Evolutionary conservation across 768 basidiomycete genomes (phyloP).

Genomic region (Leccinum sublutescens): DNA sequence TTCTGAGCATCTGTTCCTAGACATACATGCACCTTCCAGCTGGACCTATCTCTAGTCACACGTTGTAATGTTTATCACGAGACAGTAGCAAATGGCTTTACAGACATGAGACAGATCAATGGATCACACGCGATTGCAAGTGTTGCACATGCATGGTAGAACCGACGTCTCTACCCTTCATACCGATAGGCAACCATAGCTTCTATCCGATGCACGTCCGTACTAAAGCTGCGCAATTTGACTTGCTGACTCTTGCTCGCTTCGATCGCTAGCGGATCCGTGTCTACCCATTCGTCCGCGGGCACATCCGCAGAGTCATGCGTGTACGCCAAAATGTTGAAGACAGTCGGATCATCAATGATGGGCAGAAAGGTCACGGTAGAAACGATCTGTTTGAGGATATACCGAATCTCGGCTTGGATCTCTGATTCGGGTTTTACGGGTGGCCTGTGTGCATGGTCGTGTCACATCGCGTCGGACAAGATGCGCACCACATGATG

Average conservation of each 20-base stretch:
- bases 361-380: conserved; percentile 96
- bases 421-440: conserved; percentile 85
- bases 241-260: conserved; percentile 91
- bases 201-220: conserved; percentile 96
- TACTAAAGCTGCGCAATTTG: conserved; percentile 94
- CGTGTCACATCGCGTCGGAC: conserved; percentile 68
- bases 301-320: conserved; percentile 90
- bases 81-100: background rate
- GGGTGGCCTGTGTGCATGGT: conserved; percentile 37
- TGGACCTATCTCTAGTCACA: conserved; percentile 1
- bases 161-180: conserved; percentile 53
- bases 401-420: conserved; percentile 95
- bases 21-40: background rate
- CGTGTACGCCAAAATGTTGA: conserved; percentile 97
- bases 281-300: conserved; percentile 93
- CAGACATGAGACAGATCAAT: conserved; percentile 1
- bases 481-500: conserved; percentile 30
- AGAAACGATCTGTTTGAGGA: conserved; percentile 97
- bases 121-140: background rate
- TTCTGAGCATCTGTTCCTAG: background rate
- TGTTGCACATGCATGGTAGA: background rate
- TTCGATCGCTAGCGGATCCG: conserved; percentile 89
- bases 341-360: conserved; percentile 91
- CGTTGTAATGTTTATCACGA: background rate
- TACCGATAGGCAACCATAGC: conserved; percentile 98